Conservation (phyloP, 2,329 filamentous ascomycete genomes). For the Penicillium sp. region DNA sequence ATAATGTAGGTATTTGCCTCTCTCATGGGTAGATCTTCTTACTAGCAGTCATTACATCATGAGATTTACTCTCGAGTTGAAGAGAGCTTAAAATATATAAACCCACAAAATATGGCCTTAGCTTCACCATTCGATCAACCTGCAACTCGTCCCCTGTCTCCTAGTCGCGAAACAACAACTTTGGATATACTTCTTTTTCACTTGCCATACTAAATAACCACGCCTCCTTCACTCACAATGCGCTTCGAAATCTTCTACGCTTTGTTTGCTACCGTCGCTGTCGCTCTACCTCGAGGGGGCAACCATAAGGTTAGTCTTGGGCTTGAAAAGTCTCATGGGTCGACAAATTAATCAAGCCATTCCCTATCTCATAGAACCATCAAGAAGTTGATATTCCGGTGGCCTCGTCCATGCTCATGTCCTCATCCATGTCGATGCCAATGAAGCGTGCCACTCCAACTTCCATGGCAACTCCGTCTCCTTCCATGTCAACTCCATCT, state of each 20-base stretch:
- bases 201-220: background rate
- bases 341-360: background rate
- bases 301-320: conserved; percentile 6
- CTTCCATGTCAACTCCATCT: conserved; percentile 9
- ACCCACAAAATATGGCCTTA: background rate
- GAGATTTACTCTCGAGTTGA: too few species aligned
- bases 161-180: background rate
- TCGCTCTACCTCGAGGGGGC: conserved; percentile 14
- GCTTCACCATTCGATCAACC: background rate
- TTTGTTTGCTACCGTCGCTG: conserved; percentile 7
- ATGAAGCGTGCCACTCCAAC: conserved; percentile 13
- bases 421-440: conserved; percentile 8
- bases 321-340: background rate
- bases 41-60: conserved; percentile 1
- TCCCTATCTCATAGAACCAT: background rate
- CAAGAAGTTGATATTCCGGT: conserved; percentile 7
- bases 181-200: too few species aligned
- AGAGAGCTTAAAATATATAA: background rate
- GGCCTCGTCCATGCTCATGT: conserved; percentile 11
- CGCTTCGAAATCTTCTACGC: conserved; percentile 11
- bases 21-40: background rate
- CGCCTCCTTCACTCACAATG: conserved; percentile 8
- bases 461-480: conserved; percentile 2
- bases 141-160: background rate
- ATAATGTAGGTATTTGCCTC: background rate